These are phyloP conservation scores for Musa itinerans DNA, from an alignment of 176 grass and related monocot genomes.

Conservation along the genomic window DNA sequence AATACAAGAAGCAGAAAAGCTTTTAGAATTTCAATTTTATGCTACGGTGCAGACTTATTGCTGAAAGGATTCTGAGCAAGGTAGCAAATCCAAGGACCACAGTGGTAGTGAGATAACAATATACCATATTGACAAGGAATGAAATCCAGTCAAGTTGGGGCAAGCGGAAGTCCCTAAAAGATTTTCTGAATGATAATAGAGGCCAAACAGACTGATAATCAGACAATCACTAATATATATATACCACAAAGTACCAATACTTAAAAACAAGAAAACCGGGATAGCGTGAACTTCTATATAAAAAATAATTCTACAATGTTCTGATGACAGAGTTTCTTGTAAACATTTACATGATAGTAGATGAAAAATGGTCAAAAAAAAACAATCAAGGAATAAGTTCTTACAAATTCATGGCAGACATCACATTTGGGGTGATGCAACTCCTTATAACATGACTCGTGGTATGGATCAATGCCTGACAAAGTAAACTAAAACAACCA, in stretches of 20 bases:
- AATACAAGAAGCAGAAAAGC: background rate
- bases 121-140: background rate
- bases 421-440: slow-evolving; percentile 94
- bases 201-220: no score
- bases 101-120: background rate
- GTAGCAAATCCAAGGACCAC: background rate
- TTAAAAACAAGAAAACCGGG: background rate
- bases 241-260: no score
- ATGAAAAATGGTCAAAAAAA: background rate
- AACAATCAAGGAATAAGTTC: slow-evolving; percentile 12
- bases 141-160: background rate
- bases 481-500: slow-evolving; percentile 72
- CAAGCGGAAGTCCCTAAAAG: background rate
- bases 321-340: background rate
- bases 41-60: background rate
- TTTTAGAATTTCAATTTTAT: background rate
- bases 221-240: no score
- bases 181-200: background rate
- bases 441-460: slow-evolving; percentile 94
- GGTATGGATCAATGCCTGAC: slow-evolving; percentile 65
- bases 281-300: background rate
- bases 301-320: background rate
- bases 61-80: background rate
- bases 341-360: background rate
- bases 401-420: slow-evolving; percentile 97